A percentile compares a stretch with the other conserved stretches of the same genome.
These are phyloP conservation scores for Leonotis leonurus DNA, from an alignment of 257 asterid species.

Conservation along the genomic window DNA sequence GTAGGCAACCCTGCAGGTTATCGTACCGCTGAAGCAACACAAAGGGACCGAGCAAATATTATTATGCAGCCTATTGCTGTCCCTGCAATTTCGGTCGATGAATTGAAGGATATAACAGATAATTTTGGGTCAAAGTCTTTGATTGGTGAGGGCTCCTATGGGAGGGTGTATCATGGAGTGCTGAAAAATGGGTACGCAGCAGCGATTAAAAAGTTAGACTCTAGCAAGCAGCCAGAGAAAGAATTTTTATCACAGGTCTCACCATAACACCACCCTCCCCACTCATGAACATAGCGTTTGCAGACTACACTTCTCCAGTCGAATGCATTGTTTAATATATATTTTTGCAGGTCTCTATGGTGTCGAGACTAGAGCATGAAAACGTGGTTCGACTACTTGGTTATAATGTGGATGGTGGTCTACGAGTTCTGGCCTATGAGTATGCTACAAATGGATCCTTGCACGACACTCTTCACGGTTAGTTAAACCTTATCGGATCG, in stretches of 20 bases:
- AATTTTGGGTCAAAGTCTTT: conserved; percentile 58
- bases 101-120: conserved; percentile 56
- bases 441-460: conserved; percentile 71
- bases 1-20: conserved; percentile 44
- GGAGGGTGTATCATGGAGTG: conserved; percentile 66
- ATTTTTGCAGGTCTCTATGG: conserved; percentile 60
- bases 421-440: conserved; percentile 61
- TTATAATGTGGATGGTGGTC: conserved; percentile 60
- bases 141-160: conserved; percentile 84
- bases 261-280: neutral
- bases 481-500: conserved; percentile 6
- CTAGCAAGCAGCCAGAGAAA: conserved; percentile 80
- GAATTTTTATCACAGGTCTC: conserved; percentile 67
- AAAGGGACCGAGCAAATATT: conserved; percentile 39
- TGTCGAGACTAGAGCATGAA: conserved; percentile 68
- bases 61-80: conserved; percentile 58
- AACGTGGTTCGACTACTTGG: conserved; percentile 64
- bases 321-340: neutral
- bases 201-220: conserved; percentile 72
- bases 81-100: conserved; percentile 60
- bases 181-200: conserved; percentile 55
- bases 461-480: conserved; percentile 79
- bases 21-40: conserved; percentile 47
- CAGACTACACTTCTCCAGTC: neutral
- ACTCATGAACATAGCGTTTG: neutral